Percentiles rank a stretch among this genome's conserved stretches.
Conservation (phyloP, 345 rosid genomes). For the Tarenaya hassleriana region DNA sequence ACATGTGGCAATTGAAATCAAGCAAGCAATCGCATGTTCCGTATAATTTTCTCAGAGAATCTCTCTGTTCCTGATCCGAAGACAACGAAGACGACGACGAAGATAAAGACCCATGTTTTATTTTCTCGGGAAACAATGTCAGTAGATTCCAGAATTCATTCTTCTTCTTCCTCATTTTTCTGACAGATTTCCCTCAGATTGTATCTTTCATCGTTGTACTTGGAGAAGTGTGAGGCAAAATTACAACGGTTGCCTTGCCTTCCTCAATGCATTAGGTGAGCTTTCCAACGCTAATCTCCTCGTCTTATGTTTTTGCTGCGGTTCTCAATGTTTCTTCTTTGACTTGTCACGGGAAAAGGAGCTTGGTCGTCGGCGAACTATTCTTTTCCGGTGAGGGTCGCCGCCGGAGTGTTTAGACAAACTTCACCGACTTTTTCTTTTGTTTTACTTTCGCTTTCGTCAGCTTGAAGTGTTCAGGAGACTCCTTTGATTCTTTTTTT, state of each 20-base stretch:
- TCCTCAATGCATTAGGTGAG: constrained; percentile 32
- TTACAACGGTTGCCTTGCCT: constrained; percentile 26
- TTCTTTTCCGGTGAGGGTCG: constrained; percentile 1
- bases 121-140: constrained; percentile 38
- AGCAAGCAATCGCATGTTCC: constrained; percentile 16
- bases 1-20: constrained; percentile 29
- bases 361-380: constrained; percentile 18
- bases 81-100: constrained; percentile 25
- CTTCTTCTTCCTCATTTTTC: constrained; percentile 26
- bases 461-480: constrained; percentile 24
- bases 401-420: constrained; percentile 12
- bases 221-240: constrained; percentile 18
- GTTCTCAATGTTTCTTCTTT: not conserved
- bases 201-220: not conserved
- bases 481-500: constrained; percentile 15
- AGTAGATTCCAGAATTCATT: constrained; percentile 34
- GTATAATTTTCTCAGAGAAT: constrained; percentile 16
- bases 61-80: constrained; percentile 18
- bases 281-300: constrained; percentile 24
- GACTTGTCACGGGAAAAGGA: constrained; percentile 15
- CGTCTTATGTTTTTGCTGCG: not conserved
- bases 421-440: constrained; percentile 9
- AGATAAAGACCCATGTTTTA: constrained; percentile 21
- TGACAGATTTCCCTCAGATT: constrained; percentile 14
- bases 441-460: constrained; percentile 20